Percentiles rank a stretch among this genome's conserved stretches.
phyloP scores from a whole-genome alignment of 441 rosid genomes.

The Gossypium schwendimanii region DNA sequence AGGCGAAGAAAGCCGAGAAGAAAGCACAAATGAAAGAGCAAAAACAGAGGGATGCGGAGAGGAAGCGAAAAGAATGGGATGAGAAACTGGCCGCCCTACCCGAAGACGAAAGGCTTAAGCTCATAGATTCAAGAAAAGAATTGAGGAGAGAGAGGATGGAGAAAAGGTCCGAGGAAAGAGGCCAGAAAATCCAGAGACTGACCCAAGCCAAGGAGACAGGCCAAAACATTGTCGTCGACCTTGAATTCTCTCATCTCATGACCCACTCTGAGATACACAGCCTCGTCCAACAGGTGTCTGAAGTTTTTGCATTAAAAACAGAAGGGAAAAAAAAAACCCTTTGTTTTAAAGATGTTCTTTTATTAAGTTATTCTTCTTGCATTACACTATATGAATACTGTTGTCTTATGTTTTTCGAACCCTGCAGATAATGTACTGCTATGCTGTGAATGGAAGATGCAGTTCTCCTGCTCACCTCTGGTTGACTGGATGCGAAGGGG shows the following conservation, averaged over 20 bases:
- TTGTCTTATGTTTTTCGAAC: background rate
- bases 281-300: conserved; percentile 62
- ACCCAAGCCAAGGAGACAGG: conserved; percentile 51
- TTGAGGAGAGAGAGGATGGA: conserved; percentile 60
- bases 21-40: conserved; percentile 61
- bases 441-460: conserved; percentile 72
- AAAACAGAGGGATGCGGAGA: conserved; percentile 58
- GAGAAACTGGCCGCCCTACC: conserved; percentile 42
- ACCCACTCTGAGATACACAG: conserved; percentile 62
- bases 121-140: conserved; percentile 56
- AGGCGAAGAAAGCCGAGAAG: conserved; percentile 80
- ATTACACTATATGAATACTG: background rate
- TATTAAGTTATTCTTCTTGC: background rate
- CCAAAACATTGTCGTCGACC: conserved; percentile 69
- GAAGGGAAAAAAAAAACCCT: background rate
- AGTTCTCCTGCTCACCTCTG: conserved; percentile 57
- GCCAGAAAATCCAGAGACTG: conserved; percentile 48
- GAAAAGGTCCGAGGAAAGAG: conserved; percentile 59
- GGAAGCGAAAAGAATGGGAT: conserved; percentile 78
- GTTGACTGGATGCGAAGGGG: conserved; percentile 74
- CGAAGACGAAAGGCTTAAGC: conserved; percentile 62
- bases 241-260: conserved; percentile 76
- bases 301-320: background rate
- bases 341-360: background rate
- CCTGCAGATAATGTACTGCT: conserved; percentile 81